phyloP scores from a whole-genome alignment of 1,284 basidiomycete genomes.

The Ustilago trichophora region DNA sequence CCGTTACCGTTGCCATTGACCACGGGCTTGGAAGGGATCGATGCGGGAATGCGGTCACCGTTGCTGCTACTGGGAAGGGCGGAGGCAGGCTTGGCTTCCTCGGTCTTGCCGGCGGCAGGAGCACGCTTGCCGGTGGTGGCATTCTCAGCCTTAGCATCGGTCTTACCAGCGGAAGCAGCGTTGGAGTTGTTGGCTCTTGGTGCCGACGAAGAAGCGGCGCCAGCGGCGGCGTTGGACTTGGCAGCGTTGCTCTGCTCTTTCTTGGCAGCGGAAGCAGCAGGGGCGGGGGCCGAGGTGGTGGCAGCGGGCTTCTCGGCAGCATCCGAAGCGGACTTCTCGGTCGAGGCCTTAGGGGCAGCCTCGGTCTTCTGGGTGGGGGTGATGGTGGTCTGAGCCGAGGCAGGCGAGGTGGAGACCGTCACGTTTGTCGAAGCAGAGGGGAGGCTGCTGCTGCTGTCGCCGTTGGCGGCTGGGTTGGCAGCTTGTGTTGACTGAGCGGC shows the following conservation, averaged over 20 bases:
- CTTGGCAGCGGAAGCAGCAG: slow-evolving; percentile 8
- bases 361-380: slow-evolving; percentile 11
- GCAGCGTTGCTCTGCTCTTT: slow-evolving; percentile 18
- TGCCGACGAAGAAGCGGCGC: slow-evolving; percentile 15
- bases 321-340: slow-evolving; percentile 17
- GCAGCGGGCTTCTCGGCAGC: slow-evolving; percentile 13
- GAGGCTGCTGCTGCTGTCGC: slow-evolving; percentile 8
- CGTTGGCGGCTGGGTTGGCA: slow-evolving; percentile 6
- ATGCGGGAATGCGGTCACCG: slow-evolving; percentile 30
- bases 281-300: slow-evolving; percentile 3
- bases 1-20: slow-evolving; percentile 26
- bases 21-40: slow-evolving; percentile 37
- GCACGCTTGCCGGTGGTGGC: slow-evolving; percentile 23
- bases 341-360: slow-evolving; percentile 12
- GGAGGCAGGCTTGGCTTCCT: slow-evolving; percentile 19
- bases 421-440: slow-evolving; percentile 17
- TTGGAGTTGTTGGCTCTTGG: slow-evolving; percentile 9
- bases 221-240: slow-evolving; percentile 17
- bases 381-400: slow-evolving; percentile 39
- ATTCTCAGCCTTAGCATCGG: slow-evolving; percentile 23
- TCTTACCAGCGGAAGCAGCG: slow-evolving; percentile 12
- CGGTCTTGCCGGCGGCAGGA: slow-evolving; percentile 16
- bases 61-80: slow-evolving; percentile 5
- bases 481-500: slow-evolving; percentile 12
- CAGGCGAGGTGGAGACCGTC: slow-evolving; percentile 33